phyloP scores from a whole-genome alignment of 768 basidiomycete genomes.

The Amanita pallidorosea region DNA sequence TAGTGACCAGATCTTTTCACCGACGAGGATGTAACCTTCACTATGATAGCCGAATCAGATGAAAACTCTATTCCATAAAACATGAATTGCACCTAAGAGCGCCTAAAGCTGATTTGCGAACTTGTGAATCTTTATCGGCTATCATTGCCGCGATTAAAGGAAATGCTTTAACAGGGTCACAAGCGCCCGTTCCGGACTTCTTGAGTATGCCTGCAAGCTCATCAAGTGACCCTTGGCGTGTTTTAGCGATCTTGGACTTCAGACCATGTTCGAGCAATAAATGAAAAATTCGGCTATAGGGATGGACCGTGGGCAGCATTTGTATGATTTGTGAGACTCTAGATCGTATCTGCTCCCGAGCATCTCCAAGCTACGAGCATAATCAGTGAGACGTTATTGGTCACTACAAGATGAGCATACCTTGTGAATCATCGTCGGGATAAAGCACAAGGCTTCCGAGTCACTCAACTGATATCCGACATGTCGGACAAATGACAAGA shows the following conservation, averaged over 20 bases:
- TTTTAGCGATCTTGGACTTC: conserved; percentile 85
- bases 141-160: conserved; percentile 69
- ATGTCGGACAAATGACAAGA: conserved; percentile 64
- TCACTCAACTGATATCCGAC: conserved; percentile 76
- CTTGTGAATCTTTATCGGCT: conserved; percentile 81
- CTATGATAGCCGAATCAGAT: conserved; percentile 25
- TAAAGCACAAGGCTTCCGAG: conserved; percentile 75
- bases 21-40: conserved; percentile 72
- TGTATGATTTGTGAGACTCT: conserved; percentile 83
- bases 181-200: conserved; percentile 72
- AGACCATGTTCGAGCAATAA: conserved; percentile 81
- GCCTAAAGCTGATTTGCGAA: conserved; percentile 78
- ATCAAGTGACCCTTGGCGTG: conserved; percentile 78
- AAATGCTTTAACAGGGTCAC: conserved; percentile 74
- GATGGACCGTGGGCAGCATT: conserved; percentile 78
- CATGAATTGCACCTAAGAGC: conserved; percentile 54
- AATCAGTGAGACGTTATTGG: background rate
- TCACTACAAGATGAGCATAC: conserved; percentile 25
- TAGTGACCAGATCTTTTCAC: conserved; percentile 76
- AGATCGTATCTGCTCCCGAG: conserved; percentile 68
- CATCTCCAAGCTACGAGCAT: conserved; percentile 74
- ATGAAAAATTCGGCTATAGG: conserved; percentile 87
- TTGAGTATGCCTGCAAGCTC: conserved; percentile 71
- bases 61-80: conserved; percentile 3
- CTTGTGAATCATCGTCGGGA: conserved; percentile 86